Conservation (phyloP, 306 rosid genomes). For the Lupinus albus region DNA sequence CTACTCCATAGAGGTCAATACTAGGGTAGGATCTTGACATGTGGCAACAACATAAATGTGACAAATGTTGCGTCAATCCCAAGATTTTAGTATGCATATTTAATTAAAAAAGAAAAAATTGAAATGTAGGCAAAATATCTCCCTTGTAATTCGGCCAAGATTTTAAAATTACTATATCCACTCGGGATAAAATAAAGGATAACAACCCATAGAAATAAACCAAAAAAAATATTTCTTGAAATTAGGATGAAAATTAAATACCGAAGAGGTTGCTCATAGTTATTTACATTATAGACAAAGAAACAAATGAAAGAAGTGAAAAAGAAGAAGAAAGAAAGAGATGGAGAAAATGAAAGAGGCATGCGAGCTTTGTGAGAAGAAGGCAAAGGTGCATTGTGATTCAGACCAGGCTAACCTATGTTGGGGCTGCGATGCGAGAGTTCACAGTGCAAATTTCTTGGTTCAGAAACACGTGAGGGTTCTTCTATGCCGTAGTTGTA, state of each 20-base stretch:
- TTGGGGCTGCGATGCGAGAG: constrained; percentile 69
- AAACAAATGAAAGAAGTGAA: background rate
- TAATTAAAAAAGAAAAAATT: too few relatives aligned
- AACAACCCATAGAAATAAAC: background rate
- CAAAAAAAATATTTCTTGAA: background rate
- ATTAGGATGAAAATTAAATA: background rate
- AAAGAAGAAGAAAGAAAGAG: background rate
- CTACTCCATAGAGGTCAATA: too few relatives aligned
- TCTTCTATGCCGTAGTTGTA: constrained; percentile 61
- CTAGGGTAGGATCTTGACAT: too few relatives aligned
- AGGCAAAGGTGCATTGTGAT: constrained; percentile 61
- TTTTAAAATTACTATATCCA: too few relatives aligned
- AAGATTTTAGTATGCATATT: too few relatives aligned
- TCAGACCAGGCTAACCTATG: constrained; percentile 72
- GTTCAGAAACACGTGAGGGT: constrained; percentile 61
- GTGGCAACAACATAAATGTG: too few relatives aligned
- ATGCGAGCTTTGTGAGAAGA: constrained; percentile 61
- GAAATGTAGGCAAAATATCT: too few relatives aligned
- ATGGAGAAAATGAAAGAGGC: constrained; percentile 50
- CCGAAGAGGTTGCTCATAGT: background rate
- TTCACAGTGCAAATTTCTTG: constrained; percentile 72
- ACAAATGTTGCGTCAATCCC: too few relatives aligned
- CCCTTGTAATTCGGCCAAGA: too few relatives aligned
- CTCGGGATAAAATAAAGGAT: too few relatives aligned
- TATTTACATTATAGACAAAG: too few relatives aligned